Conservation (phyloP, 1,139 yeast genomes). For the Chernovozyma aurita region DNA sequence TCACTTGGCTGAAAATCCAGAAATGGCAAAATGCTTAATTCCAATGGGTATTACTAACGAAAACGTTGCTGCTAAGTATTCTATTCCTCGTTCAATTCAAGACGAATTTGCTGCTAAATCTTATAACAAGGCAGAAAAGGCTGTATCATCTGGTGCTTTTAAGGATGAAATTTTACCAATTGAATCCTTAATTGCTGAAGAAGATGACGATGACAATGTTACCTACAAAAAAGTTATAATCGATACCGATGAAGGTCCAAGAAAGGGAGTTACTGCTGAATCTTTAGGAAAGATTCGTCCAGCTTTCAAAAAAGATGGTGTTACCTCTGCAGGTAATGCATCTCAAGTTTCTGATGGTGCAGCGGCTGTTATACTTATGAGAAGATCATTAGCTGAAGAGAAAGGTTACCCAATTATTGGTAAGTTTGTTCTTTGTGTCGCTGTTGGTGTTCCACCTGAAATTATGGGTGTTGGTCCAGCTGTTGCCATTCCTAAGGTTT, state of each 20-base stretch:
- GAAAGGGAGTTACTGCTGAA: slow-evolving; percentile 78
- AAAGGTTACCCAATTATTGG: slow-evolving; percentile 64
- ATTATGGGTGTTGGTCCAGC: slow-evolving; percentile 98
- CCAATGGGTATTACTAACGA: slow-evolving; percentile 95
- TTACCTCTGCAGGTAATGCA: slow-evolving; percentile 93
- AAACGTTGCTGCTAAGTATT: slow-evolving; percentile 62
- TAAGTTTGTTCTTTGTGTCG: slow-evolving; percentile 70
- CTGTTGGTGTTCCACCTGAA: slow-evolving; percentile 93
- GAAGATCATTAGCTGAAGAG: slow-evolving; percentile 81
- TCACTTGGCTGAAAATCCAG: slow-evolving; percentile 31
- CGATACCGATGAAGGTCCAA: slow-evolving; percentile 85
- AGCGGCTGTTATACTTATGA: slow-evolving; percentile 80
- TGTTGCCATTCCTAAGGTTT: slow-evolving; percentile 79
- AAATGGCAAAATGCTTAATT: slow-evolving; percentile 61
- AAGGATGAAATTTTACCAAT: slow-evolving; percentile 84
- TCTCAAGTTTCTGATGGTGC: slow-evolving; percentile 97
- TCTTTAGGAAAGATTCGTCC: slow-evolving; percentile 73
- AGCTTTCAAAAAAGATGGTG: slow-evolving; percentile 80
- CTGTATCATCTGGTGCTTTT: slow-evolving; percentile 68
- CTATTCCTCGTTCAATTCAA: slow-evolving; percentile 65
- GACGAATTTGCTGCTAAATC: slow-evolving; percentile 85
- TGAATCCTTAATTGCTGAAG: slow-evolving; percentile 47
- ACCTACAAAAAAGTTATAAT: slow-evolving; percentile 44
- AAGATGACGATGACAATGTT: slow-evolving; percentile 45
- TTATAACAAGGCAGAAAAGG: slow-evolving; percentile 76